These are phyloP conservation scores for Ceratocystis eucalypticola DNA, from an alignment of 2,329 filamentous ascomycete genomes.

Conservation along the genomic window DNA sequence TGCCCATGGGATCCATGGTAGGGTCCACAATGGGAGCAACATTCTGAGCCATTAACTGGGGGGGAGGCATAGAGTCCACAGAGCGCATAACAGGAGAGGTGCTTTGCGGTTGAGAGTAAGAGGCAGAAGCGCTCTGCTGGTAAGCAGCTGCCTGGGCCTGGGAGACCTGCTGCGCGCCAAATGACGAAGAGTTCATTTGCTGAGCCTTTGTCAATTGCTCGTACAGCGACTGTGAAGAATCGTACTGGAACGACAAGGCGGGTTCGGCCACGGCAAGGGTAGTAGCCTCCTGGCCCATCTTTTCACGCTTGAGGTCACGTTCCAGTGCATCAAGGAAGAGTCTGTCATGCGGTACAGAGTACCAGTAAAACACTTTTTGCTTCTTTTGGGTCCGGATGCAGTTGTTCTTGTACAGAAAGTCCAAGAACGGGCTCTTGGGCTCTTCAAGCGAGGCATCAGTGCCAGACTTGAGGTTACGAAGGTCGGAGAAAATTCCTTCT, in stretches of 20 bases:
- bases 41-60: slow-evolving; percentile 57
- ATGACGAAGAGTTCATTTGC: slow-evolving; percentile 95
- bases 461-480: slow-evolving; percentile 95
- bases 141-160: slow-evolving; percentile 26
- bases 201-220: slow-evolving; percentile 99
- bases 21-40: slow-evolving; percentile 43
- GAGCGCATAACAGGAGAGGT: slow-evolving; percentile 80
- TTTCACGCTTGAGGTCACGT: slow-evolving; percentile 94
- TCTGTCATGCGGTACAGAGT: slow-evolving; percentile 94
- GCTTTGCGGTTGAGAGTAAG: slow-evolving; percentile 62
- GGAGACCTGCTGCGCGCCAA: slow-evolving; percentile 57
- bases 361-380: slow-evolving; percentile 99
- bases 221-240: slow-evolving; percentile 96
- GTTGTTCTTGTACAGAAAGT: slow-evolving; percentile 99
- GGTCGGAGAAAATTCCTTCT: slow-evolving; percentile 96
- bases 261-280: slow-evolving; percentile 95
- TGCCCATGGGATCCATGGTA: slow-evolving; percentile 58
- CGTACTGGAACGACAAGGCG: slow-evolving; percentile 94
- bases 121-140: slow-evolving; percentile 8
- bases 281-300: slow-evolving; percentile 97
- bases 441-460: slow-evolving; percentile 97
- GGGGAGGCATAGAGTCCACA: slow-evolving; percentile 88
- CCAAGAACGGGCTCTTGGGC: slow-evolving; percentile 94
- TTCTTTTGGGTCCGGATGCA: slow-evolving; percentile 99
- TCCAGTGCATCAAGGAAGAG: slow-evolving; percentile 95